Evolutionary conservation across 495 filamentous ascomycete species (phyloP).

Genomic region (Barbatosphaeria neglecta): DNA sequence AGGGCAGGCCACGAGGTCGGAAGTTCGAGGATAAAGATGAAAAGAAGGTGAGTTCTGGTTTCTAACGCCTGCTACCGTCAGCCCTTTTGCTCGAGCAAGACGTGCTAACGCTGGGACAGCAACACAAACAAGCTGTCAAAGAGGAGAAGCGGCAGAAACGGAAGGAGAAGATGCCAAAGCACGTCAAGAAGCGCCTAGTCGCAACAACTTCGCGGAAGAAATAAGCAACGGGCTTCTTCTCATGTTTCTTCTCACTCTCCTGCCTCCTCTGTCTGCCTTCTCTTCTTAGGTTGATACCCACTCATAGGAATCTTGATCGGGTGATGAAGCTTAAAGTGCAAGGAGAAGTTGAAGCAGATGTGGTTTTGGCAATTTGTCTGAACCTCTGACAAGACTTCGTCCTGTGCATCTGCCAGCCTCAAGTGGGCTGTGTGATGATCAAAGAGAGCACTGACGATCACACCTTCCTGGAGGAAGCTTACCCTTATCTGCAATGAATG

Average conservation of each 20-base stretch:
- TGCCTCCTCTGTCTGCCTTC: background rate
- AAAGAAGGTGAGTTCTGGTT: slow-evolving; percentile 47
- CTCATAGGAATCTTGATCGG: background rate
- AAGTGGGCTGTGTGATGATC: slow-evolving; percentile 23
- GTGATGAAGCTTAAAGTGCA: slow-evolving; percentile 7
- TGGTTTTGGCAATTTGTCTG: slow-evolving; percentile 15
- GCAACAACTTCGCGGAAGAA: slow-evolving; percentile 23
- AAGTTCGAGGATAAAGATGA: slow-evolving; percentile 81
- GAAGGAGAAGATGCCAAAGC: slow-evolving; percentile 91
- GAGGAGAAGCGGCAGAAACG: slow-evolving; percentile 87
- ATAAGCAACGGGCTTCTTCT: slow-evolving; percentile 5
- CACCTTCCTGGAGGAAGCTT: no score
- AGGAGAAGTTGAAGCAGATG: slow-evolving; percentile 3
- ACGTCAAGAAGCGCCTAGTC: slow-evolving; percentile 75
- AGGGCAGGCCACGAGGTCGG: slow-evolving; percentile 71
- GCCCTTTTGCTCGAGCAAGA: background rate
- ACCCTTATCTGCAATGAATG: no score
- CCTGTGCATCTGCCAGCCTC: slow-evolving; percentile 17
- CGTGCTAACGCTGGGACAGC: slow-evolving; percentile 24
- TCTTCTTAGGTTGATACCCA: background rate
- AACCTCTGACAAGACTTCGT: slow-evolving; percentile 18
- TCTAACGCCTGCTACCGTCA: no score
- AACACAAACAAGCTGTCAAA: slow-evolving; percentile 83
- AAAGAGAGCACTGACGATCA: slow-evolving; percentile 45
- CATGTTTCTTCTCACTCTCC: slow-evolving; percentile 1